Evolutionary conservation across 2,329 filamentous ascomycete genomes (phyloP), one percentile per base, ranked within the genome.

Genomic region (Colletotrichum neosansevieriae): DNA sequence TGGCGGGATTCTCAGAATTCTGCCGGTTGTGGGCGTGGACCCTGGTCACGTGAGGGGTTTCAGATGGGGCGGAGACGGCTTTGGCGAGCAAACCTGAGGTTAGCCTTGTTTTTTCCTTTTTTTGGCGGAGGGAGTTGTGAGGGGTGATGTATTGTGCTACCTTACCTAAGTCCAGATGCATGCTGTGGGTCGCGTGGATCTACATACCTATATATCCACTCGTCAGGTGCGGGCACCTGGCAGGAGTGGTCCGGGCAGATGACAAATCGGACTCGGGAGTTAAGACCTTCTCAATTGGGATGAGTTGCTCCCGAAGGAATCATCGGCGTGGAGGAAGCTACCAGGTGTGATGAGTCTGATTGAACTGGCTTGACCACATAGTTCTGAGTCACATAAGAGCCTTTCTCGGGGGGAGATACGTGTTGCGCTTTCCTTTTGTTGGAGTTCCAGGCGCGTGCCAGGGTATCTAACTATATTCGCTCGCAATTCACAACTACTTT

Each of bases 31-130:
- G 65, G 29, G 60, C 50, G 60, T 56, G 44, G 53, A 63, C 60
- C 60, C 60, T 64, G 63, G 67, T 69, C 67, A 67, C 67, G 63
- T 69, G 67, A 51, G 45, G 47, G 54, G 15, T 58, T 56, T 58
- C 17, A n/a, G 40, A 47, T 61, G 58, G 58, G 58, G 47, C 47
- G n/a, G 40, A 29, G 15, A 29, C n/a, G 56, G 32, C 47, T 59
- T 69, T 47, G 36, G 6, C 62, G 58, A 58, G 56, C 56, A 63
- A 21, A 19, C 6, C 7, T 29, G 29, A 66, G 63, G n/a, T n/a
- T n/a, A n/a, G n/a, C n/a, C n/a, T n/a, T n/a, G n/a, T n/a, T n/a
- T n/a, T n/a, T n/a, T n/a, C n/a, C n/a, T n/a, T n/a, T n/a, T n/a
- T n/a, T n/a, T n/a, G n/a, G n/a, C n/a, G n/a, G n/a, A n/a, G n/a